Base-by-base conservation (phyloP, 768 basidiomycete genomes). In the Coprinopsis strossmayeri region DNA sequence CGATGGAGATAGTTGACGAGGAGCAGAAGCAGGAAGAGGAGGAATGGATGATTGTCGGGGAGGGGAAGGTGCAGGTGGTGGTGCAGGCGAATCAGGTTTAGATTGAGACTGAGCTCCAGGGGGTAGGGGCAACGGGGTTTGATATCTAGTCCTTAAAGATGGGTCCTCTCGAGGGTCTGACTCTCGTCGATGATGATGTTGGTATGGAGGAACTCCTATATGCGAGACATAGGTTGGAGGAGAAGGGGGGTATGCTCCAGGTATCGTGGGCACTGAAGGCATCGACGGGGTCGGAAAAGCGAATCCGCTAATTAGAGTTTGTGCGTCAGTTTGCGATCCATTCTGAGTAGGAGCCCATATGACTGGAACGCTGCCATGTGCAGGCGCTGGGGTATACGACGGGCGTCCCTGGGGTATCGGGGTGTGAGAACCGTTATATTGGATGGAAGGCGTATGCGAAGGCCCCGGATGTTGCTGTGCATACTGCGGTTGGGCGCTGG, bases 41-140 rank as follows among this genome's bases (percentile, higher is more conserved):
- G 59, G 50, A 23, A 57, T 25, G 9, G 51, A 52, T 27, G 21
- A 26, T 26, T 38, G 20, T 28, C 53, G 28, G 24, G 51, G 42
- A 38, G 48, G 34, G 32, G 54, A n/a, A 27, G 38, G 38, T 5
- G n/a, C 18, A 11, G 38, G 3, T 20, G 38, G 48, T 9, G 20
- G 25, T 25, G 44, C n/a, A 24, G 52, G 54, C 9, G 40, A 38
- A 12, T 48, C 41, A 10, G 48, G 49, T 21, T 54, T 39, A 27
- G 46, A 18, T 35, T 53, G 13, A 17, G 48, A 54, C 23, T 41
- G 46, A 12, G 61, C 50, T 13, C 65, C 69, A 18, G 69, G 58
- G 43, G 80, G 81, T 7, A 81, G 66, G 2, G 79, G 79, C 13
- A 82, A 62, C 13, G 81, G 78, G 0, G 72, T 64, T 38, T 72